phyloP scores from a whole-genome alignment of 257 asterid genomes.

The Fraxinus anomala region DNA sequence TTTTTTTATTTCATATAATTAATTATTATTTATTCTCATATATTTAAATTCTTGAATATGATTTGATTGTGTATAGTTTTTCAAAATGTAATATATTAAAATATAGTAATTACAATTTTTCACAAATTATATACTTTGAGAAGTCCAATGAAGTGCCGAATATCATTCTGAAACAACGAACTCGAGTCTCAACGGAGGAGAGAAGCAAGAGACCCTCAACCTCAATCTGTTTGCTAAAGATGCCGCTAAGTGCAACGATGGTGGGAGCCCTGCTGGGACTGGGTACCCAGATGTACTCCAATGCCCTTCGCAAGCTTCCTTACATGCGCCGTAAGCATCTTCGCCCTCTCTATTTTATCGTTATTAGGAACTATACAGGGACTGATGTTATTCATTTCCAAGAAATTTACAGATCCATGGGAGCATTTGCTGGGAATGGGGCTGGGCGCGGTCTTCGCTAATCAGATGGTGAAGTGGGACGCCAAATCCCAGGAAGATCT shows the following conservation, averaged over 20 bases:
- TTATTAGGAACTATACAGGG: background rate
- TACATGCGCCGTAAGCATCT: conserved; percentile 85
- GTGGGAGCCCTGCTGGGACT: conserved; percentile 83
- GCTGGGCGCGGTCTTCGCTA: conserved; percentile 74
- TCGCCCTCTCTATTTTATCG: background rate
- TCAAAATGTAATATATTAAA: too few species aligned
- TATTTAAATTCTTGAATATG: too few species aligned
- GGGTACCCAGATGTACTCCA: conserved; percentile 95
- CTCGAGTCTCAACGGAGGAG: background rate
- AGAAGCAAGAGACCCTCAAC: background rate
- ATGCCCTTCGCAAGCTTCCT: conserved; percentile 97
- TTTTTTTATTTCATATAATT: too few species aligned
- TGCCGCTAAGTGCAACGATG: conserved; percentile 86
- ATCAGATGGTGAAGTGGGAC: conserved; percentile 89
- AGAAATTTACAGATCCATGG: conserved; percentile 81
- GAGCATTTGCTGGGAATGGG: conserved; percentile 98
- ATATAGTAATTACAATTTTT: too few species aligned
- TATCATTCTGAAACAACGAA: background rate
- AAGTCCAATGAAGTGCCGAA: background rate
- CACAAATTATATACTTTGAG: background rate
- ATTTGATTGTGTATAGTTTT: too few species aligned
- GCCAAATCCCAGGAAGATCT: conserved; percentile 78
- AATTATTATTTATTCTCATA: too few species aligned
- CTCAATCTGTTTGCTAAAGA: conserved; percentile 24
- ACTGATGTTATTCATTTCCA: conserved; percentile 3